A percentile compares a stretch with the other conserved stretches of the same genome.
phyloP scores from a whole-genome alignment of 106 monocot species.

The Cymbidium sinense region DNA sequence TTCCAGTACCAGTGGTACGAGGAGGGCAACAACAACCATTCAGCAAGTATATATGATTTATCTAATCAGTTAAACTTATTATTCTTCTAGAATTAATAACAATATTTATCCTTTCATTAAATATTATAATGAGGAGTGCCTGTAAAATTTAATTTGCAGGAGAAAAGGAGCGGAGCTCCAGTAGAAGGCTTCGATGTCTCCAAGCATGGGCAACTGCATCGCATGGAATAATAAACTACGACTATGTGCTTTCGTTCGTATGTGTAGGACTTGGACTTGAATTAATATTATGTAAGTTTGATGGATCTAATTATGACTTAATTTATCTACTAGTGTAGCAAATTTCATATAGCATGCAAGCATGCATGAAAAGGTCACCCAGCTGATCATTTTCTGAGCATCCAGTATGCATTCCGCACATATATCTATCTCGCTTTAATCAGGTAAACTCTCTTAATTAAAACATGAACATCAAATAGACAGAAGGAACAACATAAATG shows the following conservation, averaged over 20 bases:
- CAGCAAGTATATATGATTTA: conserved; percentile 30
- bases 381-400: too few relatives aligned
- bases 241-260: neutral
- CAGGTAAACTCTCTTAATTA: too few relatives aligned
- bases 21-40: conserved; percentile 13
- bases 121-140: neutral
- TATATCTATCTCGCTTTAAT: too few relatives aligned
- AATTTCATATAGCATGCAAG: too few relatives aligned
- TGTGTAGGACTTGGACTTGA: neutral
- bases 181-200: conserved; percentile 1
- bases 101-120: too few relatives aligned
- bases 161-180: conserved; percentile 1
- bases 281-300: neutral
- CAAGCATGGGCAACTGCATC: neutral
- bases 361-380: too few relatives aligned
- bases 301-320: conserved; percentile 2
- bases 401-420: too few relatives aligned
- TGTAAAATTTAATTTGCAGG: too few relatives aligned
- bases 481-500: too few relatives aligned
- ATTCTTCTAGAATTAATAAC: neutral
- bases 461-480: too few relatives aligned
- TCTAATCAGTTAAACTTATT: neutral
- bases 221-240: neutral
- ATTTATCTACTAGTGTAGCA: too few relatives aligned
- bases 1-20: conserved; percentile 16